Conservation (phyloP, 1,284 basidiomycete species). For the Puccinia hordei region DNA sequence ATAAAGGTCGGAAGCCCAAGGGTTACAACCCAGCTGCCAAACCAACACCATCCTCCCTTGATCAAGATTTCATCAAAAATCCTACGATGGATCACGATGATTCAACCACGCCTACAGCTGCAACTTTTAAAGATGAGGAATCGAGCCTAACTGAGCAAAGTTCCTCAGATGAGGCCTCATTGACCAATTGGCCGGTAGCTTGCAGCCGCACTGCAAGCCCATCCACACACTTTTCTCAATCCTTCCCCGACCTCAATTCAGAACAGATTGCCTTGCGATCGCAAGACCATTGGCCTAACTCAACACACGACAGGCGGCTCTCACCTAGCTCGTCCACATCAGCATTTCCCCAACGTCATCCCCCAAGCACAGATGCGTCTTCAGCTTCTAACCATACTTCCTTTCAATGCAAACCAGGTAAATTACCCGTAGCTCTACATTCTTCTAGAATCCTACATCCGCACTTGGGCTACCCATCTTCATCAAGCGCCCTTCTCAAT, state of each 20-base stretch:
- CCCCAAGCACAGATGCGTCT: not conserved
- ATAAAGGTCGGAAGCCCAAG: slow-evolving; percentile 34
- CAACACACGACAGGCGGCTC: not conserved
- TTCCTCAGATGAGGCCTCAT: slow-evolving; percentile 46
- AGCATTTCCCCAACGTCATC: not conserved
- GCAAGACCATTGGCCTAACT: not conserved
- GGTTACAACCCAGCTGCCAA: slow-evolving; percentile 16
- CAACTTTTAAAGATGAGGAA: slow-evolving; percentile 48
- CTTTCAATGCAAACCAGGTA: not conserved
- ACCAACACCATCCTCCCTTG: not conserved
- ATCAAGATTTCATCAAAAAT: not conserved
- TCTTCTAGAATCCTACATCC: not conserved
- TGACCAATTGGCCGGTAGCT: slow-evolving; percentile 10
- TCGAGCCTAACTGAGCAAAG: slow-evolving; percentile 50
- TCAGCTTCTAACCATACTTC: slow-evolving; percentile 2
- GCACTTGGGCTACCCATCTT: not conserved
- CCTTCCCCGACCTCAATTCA: slow-evolving; percentile 8
- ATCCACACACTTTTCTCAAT: slow-evolving; percentile 15
- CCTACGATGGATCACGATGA: not conserved
- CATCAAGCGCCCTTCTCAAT: not conserved
- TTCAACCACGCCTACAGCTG: slow-evolving; percentile 3
- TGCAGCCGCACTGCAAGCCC: not conserved
- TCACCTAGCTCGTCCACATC: slow-evolving; percentile 13
- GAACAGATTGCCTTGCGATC: not conserved
- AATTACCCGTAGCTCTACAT: slow-evolving; percentile 1